phyloP scores from a whole-genome alignment of 208 protist genomes.

The Ichthyophonus hoferi region DNA sequence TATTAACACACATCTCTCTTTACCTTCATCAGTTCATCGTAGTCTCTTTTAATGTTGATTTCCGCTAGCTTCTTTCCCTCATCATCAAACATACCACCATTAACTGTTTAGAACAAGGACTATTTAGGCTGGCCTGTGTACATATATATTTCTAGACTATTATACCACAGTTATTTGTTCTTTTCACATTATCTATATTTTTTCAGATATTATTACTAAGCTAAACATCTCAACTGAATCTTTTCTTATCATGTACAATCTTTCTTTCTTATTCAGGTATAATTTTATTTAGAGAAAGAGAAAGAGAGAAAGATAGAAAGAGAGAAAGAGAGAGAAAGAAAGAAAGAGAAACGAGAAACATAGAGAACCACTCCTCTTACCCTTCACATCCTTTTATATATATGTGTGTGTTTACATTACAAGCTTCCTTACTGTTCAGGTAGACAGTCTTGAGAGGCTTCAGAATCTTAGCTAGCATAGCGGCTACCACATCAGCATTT shows the following conservation, averaged over 20 bases:
- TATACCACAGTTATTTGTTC: no score
- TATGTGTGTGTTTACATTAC: constrained; percentile 14
- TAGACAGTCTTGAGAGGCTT: constrained; percentile 50
- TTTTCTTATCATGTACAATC: no score
- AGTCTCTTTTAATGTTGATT: constrained; percentile 42
- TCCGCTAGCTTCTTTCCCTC: constrained; percentile 38
- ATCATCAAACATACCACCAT: constrained; percentile 18
- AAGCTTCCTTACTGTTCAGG: constrained; percentile 36
- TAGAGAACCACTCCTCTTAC: neutral
- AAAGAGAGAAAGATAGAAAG: neutral
- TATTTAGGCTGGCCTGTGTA: no score
- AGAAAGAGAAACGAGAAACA: neutral
- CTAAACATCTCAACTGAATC: no score
- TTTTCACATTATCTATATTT: no score
- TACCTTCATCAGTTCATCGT: constrained; percentile 47
- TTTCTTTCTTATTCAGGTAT: no score
- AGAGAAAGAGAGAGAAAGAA: neutral
- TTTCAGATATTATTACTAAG: no score
- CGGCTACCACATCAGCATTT: constrained; percentile 52
- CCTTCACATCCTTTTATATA: neutral
- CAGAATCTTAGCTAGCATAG: constrained; percentile 44
- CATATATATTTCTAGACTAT: no score
- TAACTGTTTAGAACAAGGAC: neutral
- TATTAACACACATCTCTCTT: no score
- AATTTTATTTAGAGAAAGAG: constrained; percentile 39